Conservation (phyloP, 2,329 filamentous ascomycete genomes). For the Colletotrichum shisoi region DNA sequence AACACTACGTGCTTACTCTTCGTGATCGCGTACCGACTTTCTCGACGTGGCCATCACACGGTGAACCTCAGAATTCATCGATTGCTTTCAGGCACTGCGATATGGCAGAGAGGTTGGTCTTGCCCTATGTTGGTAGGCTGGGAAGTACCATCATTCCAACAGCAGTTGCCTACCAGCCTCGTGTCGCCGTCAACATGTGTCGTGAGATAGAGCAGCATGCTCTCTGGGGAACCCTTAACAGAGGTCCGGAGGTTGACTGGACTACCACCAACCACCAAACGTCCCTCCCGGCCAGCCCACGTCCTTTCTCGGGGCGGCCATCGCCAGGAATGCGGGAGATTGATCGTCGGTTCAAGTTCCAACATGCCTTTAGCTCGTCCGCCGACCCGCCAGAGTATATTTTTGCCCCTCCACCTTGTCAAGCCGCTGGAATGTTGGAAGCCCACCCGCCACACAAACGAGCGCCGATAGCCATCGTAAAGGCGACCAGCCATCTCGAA, state of each 20-base stretch:
- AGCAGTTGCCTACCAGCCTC: background rate
- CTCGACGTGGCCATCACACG: no score
- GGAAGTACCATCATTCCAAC: background rate
- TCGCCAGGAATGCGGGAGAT: conserved; percentile 17
- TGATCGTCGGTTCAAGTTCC: conserved; percentile 12
- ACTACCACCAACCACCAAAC: conserved; percentile 18
- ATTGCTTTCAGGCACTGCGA: background rate
- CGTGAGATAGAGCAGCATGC: background rate
- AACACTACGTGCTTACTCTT: background rate
- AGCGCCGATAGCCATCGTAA: conserved; percentile 15
- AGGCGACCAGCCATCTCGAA: conserved; percentile 21
- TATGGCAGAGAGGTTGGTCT: no score
- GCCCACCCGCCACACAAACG: conserved; percentile 31
- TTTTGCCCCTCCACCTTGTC: background rate
- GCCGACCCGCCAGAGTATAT: background rate
- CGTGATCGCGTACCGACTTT: background rate
- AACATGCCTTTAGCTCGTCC: background rate
- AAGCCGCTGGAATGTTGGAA: conserved; percentile 24
- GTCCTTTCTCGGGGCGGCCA: background rate
- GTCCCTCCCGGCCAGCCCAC: background rate
- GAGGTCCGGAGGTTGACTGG: background rate
- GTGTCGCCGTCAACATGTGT: background rate
- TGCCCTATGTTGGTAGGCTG: no score
- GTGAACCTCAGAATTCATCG: no score
- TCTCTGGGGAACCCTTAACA: background rate